Evolutionary conservation across 2,329 filamentous ascomycete genomes (phyloP), one percentile per base, ranked within the genome.

Genomic region (Bipolaris bicolor): DNA sequence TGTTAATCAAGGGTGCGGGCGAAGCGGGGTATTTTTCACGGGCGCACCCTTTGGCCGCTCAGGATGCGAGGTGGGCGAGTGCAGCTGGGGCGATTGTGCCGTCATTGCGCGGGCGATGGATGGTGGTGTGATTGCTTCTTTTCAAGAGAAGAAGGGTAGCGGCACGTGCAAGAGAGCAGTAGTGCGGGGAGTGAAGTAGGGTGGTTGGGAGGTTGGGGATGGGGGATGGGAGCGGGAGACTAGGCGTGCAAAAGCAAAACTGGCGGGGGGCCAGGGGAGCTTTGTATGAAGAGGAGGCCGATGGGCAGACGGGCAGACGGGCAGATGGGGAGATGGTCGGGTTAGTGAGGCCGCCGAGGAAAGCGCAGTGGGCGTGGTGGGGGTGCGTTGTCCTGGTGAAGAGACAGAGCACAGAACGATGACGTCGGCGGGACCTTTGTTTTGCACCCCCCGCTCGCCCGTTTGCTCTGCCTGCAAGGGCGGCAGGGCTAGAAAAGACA

Each of bases 1-100:
- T 46, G 60, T 69, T 55, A 69, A 57, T 49, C 29, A 33, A 40
- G 11, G 36, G 52, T 24, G 47, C 13, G 31, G 24, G 39, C n/a
- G 24, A 49, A 45, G 58, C 48, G 61, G 49, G 33, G 49, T 10
- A 40, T 20, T 36, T 22, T 7, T 24, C 11, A 13, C 29, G n/a
- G 43, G 62, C 67, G 40, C 63, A 78, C 79, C 78, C 62, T 72
- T 81, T n/a, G 79, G 79, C 55, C 79, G 77, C 74, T 79, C 77
- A 50, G 75, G 66, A 52, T 73, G 71, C 46, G 72, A 70, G 11
- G 67, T 62, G 11, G 74, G 73, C 58, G 73, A 74, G 62, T 76
- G 72, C 49, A 75, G 58, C 33, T 63, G 58, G 29, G 74, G 70
- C 29, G 74, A 72, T 52, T 72, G 67, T 47, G 70, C 72, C 16